Evolutionary conservation across 2,329 filamentous ascomycete species (phyloP), one percentile per base, ranked within the genome.

Genomic region (Emydomyces testavorans): DNA sequence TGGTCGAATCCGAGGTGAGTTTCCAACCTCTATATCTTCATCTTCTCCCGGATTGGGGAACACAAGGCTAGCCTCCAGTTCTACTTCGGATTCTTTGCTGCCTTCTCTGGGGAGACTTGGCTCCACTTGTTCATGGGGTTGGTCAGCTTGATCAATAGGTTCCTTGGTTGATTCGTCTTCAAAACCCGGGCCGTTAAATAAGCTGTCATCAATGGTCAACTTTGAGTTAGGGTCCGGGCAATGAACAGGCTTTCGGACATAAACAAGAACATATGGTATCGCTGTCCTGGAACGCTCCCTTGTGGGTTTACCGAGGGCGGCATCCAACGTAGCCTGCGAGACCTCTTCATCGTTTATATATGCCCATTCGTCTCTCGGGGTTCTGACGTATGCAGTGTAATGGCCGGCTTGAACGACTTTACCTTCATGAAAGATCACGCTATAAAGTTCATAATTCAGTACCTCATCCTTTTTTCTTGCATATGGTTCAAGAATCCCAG

Each of bases 331-430:
- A 21, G 45, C 21, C 5, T 18, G 13, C n/a, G 20, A 18, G 6
- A 39, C 24, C 1, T 35, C 29, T 3, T 48, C 41, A 28, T 53
- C 36, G 20, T 49, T 32, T 7, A 55, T 28, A 20, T 24, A 21
- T 15, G 36, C 20, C 53, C 53, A 55, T 29, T 16, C 8, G 8
- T 46, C 42, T 13, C 13, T 46, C n/a, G 53, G 52, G 1, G 47
- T 20, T 34, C 45, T 50, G 13, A 46, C 48, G 31, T 42, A 45
- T 7, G 52, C 36, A 3, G 46, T 26, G 34, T 53, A 52, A 26
- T 52, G 53, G n/a, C 50, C 52, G 2, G n/a, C 15, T 3, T 26
- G 16, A 10, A 48, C 35, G 6, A 3, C n/a, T 8, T 13, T 28
- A 4, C 51, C 50, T 13, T 24, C 15, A 21, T 55, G 53, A 7